phyloP scores from a whole-genome alignment of 2,329 filamentous ascomycete genomes.

The Ambrosiella xylebori region DNA sequence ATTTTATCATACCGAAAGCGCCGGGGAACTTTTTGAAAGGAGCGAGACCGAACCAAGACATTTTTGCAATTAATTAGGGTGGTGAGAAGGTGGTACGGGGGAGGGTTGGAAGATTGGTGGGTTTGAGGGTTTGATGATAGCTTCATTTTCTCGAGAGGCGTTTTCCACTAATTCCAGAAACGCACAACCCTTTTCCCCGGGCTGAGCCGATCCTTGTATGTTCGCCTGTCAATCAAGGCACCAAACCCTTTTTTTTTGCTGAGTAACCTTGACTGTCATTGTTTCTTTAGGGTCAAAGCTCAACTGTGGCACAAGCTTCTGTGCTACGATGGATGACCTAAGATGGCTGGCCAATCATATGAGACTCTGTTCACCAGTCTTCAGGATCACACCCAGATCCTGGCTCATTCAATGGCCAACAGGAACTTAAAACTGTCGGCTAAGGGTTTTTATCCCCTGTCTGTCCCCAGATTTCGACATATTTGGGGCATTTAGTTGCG shows the following conservation, averaged over 20 bases:
- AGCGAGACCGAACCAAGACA: slow-evolving; percentile 53
- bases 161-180: slow-evolving; percentile 7
- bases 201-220: slow-evolving; percentile 11
- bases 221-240: slow-evolving; percentile 11
- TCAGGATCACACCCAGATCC: neutral
- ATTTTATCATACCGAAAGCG: slow-evolving; percentile 50
- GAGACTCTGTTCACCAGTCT: neutral
- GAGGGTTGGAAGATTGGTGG: slow-evolving; percentile 14
- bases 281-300: neutral
- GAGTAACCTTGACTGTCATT: neutral
- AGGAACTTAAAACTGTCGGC: neutral
- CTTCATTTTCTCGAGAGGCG: slow-evolving; percentile 12
- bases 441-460: neutral
- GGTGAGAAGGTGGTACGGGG: slow-evolving; percentile 19
- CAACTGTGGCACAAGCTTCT: slow-evolving; percentile 2
- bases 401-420: neutral
- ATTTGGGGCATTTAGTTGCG: neutral
- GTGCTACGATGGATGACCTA: neutral
- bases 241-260: slow-evolving; percentile 1
- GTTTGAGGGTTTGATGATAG: slow-evolving; percentile 19
- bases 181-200: slow-evolving; percentile 2
- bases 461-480: neutral
- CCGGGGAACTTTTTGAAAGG: slow-evolving; percentile 65
- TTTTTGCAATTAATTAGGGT: slow-evolving; percentile 31
- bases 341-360: neutral